A percentile compares a stretch with the other conserved stretches of the same genome.
phyloP scores from a whole-genome alignment of 306 rosid genomes.

The Lathyrus sativus region DNA sequence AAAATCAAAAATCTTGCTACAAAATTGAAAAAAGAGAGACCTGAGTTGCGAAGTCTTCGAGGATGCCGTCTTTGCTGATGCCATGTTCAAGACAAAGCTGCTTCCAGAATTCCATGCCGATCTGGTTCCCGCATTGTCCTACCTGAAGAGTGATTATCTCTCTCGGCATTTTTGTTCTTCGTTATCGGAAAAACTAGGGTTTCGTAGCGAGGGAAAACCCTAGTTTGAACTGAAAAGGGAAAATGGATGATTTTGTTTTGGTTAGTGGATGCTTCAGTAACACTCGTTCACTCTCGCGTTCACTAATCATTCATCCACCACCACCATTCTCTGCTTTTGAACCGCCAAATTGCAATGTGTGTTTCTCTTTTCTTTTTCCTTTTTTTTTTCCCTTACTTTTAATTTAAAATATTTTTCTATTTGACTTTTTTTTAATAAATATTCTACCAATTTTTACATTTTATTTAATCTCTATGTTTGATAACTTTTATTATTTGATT shows the following conservation, averaged over 20 bases:
- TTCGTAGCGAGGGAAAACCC: conserved; percentile 40
- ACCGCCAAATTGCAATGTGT: too few species aligned
- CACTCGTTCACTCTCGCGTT: conserved; percentile 9
- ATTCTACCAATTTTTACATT: too few species aligned
- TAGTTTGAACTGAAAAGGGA: conserved; percentile 15
- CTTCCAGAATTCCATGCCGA: conserved; percentile 99
- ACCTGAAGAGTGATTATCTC: conserved; percentile 97
- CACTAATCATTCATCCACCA: not conserved
- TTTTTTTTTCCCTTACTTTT: too few species aligned
- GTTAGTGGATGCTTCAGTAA: not conserved
- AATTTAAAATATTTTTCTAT: too few species aligned
- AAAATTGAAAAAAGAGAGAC: conserved; percentile 10
- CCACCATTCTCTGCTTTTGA: too few species aligned
- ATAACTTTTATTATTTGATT: too few species aligned
- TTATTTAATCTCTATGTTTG: too few species aligned
- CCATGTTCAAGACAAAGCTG: conserved; percentile 99
- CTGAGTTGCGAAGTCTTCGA: conserved; percentile 98
- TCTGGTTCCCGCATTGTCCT: conserved; percentile 99
- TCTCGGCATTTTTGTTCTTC: conserved; percentile 64
- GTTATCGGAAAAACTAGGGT: conserved; percentile 49
- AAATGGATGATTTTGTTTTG: too few species aligned
- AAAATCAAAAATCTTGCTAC: too few species aligned
- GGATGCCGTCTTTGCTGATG: conserved; percentile 96
- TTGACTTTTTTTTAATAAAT: too few species aligned
- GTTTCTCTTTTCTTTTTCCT: too few species aligned